These are phyloP conservation scores for Acrasis kona DNA, from an alignment of 78 protist genomes.

Conservation along the genomic window DNA sequence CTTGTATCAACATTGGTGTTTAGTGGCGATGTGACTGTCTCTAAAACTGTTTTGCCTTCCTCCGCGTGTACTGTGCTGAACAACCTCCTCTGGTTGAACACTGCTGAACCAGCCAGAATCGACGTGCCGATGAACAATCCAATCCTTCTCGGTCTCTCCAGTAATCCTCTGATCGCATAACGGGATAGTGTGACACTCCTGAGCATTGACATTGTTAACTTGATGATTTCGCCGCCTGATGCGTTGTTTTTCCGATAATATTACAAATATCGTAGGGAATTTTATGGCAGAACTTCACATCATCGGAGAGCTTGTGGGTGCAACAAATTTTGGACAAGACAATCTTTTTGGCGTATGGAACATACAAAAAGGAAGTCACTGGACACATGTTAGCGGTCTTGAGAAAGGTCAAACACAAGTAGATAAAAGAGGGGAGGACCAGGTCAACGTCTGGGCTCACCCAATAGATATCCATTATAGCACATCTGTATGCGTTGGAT, in stretches of 20 bases:
- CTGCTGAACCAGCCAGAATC: no score
- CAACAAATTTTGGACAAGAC: neutral
- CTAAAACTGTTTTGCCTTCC: no score
- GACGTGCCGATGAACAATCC: no score
- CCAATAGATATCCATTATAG: slow-evolving; percentile 38
- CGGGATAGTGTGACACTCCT: no score
- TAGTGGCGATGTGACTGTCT: no score
- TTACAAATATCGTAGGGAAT: no score
- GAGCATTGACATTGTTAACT: no score
- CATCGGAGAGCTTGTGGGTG: slow-evolving; percentile 10
- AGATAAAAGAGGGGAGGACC: neutral
- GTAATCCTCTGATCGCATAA: no score
- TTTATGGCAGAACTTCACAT: slow-evolving; percentile 35
- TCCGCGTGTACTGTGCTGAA: no score
- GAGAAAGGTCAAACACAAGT: slow-evolving; percentile 27
- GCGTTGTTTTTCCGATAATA: neutral
- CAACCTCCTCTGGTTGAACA: no score
- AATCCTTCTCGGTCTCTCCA: no score
- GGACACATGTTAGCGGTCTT: slow-evolving; percentile 19
- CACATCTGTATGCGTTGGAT: neutral
- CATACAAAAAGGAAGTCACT: slow-evolving; percentile 11
- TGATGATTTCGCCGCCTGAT: neutral
- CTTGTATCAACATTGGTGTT: no score
- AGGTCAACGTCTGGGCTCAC: neutral
- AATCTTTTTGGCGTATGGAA: slow-evolving; percentile 8